phyloP scores from a whole-genome alignment of 805 yeast genomes.

The Candida golubevii region DNA sequence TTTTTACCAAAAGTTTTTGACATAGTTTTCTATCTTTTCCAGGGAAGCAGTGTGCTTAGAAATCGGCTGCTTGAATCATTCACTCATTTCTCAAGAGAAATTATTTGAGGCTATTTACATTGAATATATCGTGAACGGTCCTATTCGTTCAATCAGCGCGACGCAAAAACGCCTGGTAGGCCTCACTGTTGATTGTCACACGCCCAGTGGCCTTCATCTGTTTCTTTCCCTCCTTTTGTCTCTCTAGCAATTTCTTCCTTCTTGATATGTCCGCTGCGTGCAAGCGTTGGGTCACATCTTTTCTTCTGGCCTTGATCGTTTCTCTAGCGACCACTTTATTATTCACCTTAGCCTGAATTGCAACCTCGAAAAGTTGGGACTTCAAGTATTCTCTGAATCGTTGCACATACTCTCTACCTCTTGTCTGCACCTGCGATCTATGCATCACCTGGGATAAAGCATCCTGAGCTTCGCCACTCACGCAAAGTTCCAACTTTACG shows the following conservation, averaged over 20 bases:
- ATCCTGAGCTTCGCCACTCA: constrained; percentile 85
- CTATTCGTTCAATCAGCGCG: constrained; percentile 17
- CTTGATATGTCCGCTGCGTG: constrained; percentile 93
- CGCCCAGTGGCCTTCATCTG: constrained; percentile 75
- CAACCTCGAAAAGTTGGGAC: constrained; percentile 86
- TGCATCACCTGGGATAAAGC: constrained; percentile 92
- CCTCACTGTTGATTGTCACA: constrained; percentile 75
- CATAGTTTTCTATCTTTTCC: constrained; percentile 5
- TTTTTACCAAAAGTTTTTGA: constrained; percentile 78
- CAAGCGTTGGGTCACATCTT: constrained; percentile 88
- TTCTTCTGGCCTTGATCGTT: constrained; percentile 87
- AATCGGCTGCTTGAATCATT: too few species aligned
- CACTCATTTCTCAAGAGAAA: too few species aligned
- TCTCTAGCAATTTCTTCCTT: constrained; percentile 78
- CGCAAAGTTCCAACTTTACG: constrained; percentile 82
- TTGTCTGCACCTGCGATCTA: constrained; percentile 61
- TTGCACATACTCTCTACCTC: constrained; percentile 79
- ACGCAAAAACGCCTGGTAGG: constrained; percentile 79
- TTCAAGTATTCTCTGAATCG: constrained; percentile 74
- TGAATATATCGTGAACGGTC: not conserved
- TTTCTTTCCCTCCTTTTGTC: constrained; percentile 93
- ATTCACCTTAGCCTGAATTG: constrained; percentile 85
- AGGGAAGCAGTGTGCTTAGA: not conserved
- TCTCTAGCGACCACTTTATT: constrained; percentile 82
- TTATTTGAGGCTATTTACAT: too few species aligned